phyloP scores from a whole-genome alignment of 2,329 filamentous ascomycete genomes.

The Mariannaea elegans region DNA sequence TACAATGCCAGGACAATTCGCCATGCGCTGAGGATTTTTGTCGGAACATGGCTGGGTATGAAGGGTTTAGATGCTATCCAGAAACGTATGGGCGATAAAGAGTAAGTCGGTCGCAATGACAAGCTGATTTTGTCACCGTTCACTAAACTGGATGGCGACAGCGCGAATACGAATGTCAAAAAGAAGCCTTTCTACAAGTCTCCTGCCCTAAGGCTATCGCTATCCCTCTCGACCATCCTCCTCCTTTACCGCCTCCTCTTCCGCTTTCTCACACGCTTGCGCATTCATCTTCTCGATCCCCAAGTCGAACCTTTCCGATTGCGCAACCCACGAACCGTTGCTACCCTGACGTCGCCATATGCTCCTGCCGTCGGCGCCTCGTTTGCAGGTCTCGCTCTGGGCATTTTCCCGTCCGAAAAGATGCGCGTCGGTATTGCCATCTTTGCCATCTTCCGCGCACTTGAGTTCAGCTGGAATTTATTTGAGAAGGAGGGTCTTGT shows the following conservation, averaged over 20 bases:
- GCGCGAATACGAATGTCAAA: conserved; percentile 43
- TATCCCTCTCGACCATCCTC: conserved; percentile 85
- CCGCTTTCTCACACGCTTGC: conserved; percentile 85
- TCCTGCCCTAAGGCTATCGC: conserved; percentile 77
- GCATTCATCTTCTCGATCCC: conserved; percentile 80
- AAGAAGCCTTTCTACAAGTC: conserved; percentile 69
- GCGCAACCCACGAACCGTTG: conserved; percentile 81
- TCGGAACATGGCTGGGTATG: conserved; percentile 68
- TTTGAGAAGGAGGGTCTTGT: conserved; percentile 77
- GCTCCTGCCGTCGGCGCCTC: conserved; percentile 92
- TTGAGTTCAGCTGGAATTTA: conserved; percentile 88
- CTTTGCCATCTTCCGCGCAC: conserved; percentile 79
- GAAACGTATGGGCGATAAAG: conserved; percentile 56
- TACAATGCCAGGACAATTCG: conserved; percentile 76
- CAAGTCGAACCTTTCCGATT: conserved; percentile 81
- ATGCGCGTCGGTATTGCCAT: conserved; percentile 83
- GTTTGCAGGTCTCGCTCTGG: conserved; percentile 83
- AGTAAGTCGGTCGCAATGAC: conserved; percentile 48
- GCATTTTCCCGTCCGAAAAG: conserved; percentile 72
- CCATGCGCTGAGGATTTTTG: conserved; percentile 75
- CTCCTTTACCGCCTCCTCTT: conserved; percentile 89
- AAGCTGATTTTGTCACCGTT: background rate
- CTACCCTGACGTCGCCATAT: conserved; percentile 80
- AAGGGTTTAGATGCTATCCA: conserved; percentile 68
- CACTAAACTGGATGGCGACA: conserved; percentile 26